Base-by-base conservation (phyloP, 768 basidiomycete genomes). In the Podaxis rugospora region DNA sequence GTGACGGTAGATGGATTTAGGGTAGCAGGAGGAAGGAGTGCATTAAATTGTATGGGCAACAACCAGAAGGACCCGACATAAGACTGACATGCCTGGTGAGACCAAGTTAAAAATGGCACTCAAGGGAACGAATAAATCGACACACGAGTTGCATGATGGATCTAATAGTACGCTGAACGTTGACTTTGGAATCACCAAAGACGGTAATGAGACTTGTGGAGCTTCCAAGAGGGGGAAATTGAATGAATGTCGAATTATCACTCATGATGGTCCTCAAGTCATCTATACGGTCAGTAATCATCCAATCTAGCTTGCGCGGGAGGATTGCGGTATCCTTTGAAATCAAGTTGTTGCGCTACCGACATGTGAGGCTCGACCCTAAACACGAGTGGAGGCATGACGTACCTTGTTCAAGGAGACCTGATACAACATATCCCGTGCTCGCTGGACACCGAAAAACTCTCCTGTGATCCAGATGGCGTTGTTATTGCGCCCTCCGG, bases 11-110 rank as follows among this genome's bases (percentile, higher is more conserved):
- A 80, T 11, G 88, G 81, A 67, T 91, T 95, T 68, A 95, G 81
- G 13, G 86, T 87, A 9, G 90, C 78, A 10, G 91, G 90, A 0
- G 93, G 92, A 62, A 95, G 78, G 54, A 97, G 81, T 5, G 93
- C 92, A 71, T 97, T 97, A 78, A 93, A 96, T 56, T 95, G 91
- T 42, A 93, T 82, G 25, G 95, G 95, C 36, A 98, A 80, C 27
- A 98, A 85, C 95, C 95, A 98, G 76, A 96, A 92, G 7, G 93
- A 95, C n/a, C 93, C 95, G 37, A 95, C 88, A 70, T 97, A 97
- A 74, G 92, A 93, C 77, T 94, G 90, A 69, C 94, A 95, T 55
- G 94, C 89, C 95, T 98, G 65, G 5, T 61, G n/a, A 37, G 39
- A 53, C 49, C 23, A 21, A 39, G 16, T 35, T 63, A 14, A 44